Percentiles rank a stretch among this genome's conserved stretches.
These are phyloP conservation scores for Picochlorum sp. DNA, from an alignment of 139 green algal species.

Conservation along the genomic window DNA sequence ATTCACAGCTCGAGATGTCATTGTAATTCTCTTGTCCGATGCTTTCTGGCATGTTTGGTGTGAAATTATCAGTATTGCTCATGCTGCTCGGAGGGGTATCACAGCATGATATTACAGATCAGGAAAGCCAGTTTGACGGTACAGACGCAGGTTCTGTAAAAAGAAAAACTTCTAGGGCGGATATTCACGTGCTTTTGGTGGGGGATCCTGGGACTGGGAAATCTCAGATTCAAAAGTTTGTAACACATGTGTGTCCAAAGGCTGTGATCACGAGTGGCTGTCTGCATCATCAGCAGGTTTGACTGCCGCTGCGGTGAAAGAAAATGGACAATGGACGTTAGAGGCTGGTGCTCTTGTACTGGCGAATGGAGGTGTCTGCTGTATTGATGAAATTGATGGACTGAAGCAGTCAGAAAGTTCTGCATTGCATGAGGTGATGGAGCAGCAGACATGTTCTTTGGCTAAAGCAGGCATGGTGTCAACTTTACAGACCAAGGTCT, in stretches of 20 bases:
- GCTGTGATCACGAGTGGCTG: conserved; percentile 64
- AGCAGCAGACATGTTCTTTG: conserved; percentile 87
- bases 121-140: conserved; percentile 10
- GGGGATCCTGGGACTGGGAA: conserved; percentile 82
- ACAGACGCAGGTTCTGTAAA: conserved; percentile 13
- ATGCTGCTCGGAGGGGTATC: conserved; percentile 69
- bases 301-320: conserved; percentile 71
- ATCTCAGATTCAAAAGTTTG: conserved; percentile 76
- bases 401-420: conserved; percentile 63
- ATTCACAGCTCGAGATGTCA: conserved; percentile 6
- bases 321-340: conserved; percentile 69
- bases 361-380: conserved; percentile 82
- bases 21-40: conserved; percentile 51
- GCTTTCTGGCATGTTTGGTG: conserved; percentile 55
- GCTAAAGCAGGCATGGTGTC: conserved; percentile 89
- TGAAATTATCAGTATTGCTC: conserved; percentile 72
- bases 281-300: conserved; percentile 70
- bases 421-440: conserved; percentile 88
- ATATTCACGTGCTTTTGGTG: conserved; percentile 84
- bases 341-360: conserved; percentile 75
- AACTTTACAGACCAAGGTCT: conserved; percentile 63
- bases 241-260: conserved; percentile 45
- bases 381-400: conserved; percentile 84
- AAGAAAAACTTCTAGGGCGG: conserved; percentile 35
- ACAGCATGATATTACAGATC: conserved; percentile 3